Evolutionary conservation across 768 basidiomycete genomes (phyloP), one percentile per base, ranked within the genome.

Genomic region (Tulasnella sp.): DNA sequence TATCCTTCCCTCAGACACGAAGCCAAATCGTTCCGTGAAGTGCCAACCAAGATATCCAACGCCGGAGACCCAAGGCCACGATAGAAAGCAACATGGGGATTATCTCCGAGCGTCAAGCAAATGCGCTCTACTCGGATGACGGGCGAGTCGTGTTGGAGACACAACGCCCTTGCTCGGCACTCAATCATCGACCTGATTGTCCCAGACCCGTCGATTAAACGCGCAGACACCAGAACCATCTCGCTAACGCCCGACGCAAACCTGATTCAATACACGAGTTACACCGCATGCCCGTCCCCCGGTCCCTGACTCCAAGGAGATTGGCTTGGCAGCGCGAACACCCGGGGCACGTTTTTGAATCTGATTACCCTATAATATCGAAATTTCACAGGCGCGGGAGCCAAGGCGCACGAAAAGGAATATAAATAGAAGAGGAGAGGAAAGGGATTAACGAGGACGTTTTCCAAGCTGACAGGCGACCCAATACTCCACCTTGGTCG

Each of bases 221-320:
- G 95, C 97, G 85, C 90, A 71, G 92, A 92, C 80, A 85, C 93
- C 24, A 91, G 93, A n/a, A 81, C 90, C 90, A 14, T 88, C 87
- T 75, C 91, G 94, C 82, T 97, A 95, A 96, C 90, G 94, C 27
- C 96, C 97, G 85, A 96, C 81, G 91, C 96, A 8, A 86, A 88
- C 48, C 95, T 98, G 94, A 97, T 97, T 84, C 90, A 96, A 86
- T 94, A 91, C 89, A 90, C 96, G 74, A 87, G 94, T 36, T 92
- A 92, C 73, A 89, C 91, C 39, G 89, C 91, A 79, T 95, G 97
- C 84, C 96, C 96, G 1, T 93, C 92, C 2, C 87, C 91, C 77
- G 89, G 90, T 0, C 90, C 93, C 86, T 94, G 97, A 84, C 97
- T 93, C 84, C 86, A 88, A 71, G 89, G 91, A 81, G 95, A 97